A percentile compares a stretch with the other conserved stretches of the same genome.
These are phyloP conservation scores for Pulveroboletus sp. DNA, from an alignment of 768 basidiomycete genomes.

Conservation along the genomic window DNA sequence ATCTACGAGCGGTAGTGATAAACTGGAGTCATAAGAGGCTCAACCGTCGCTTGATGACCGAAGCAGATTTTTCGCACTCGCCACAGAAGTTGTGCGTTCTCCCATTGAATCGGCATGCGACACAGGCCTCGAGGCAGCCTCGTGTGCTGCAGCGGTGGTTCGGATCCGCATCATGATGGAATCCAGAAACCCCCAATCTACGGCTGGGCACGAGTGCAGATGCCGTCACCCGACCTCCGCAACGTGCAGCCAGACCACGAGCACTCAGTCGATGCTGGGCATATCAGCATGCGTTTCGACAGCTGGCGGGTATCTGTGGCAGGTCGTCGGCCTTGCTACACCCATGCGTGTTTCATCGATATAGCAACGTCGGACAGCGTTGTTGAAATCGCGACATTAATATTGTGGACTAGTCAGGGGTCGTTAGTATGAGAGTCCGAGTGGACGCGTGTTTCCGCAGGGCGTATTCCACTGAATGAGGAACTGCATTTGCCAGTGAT, in stretches of 20 bases:
- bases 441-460: too few species aligned
- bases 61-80: too few species aligned
- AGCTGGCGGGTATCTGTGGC: not conserved
- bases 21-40: not conserved
- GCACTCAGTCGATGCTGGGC: not conserved
- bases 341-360: not conserved
- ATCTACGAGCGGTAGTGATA: not conserved
- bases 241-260: not conserved
- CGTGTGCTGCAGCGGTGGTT: not conserved
- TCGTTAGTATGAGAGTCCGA: too few species aligned
- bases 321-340: not conserved
- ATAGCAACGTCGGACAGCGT: not conserved
- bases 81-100: too few species aligned
- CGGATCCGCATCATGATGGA: not conserved
- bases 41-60: too few species aligned
- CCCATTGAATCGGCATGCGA: not conserved
- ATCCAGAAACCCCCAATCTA: not conserved
- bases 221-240: not conserved
- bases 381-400: not conserved
- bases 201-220: not conserved
- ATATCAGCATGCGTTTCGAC: not conserved
- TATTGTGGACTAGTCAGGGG: too few species aligned
- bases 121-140: constrained; percentile 17
- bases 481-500: too few species aligned
- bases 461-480: not conserved